Conservation (phyloP, 495 filamentous ascomycete genomes). For the Penicillium arizonense region DNA sequence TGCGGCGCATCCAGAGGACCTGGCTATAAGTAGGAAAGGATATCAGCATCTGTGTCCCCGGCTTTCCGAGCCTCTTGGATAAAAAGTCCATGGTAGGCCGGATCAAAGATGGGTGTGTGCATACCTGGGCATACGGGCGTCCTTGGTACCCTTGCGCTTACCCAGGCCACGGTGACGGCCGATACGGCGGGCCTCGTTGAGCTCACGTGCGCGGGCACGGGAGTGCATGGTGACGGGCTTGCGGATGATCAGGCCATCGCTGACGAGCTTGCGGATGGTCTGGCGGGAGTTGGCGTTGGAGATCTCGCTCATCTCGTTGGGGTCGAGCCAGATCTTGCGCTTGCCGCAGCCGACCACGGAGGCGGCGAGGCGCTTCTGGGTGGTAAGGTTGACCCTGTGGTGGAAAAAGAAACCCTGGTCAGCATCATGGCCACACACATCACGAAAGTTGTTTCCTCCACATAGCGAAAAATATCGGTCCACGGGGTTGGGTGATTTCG, state of each 20-base stretch:
- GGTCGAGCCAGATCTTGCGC: conserved; percentile 99
- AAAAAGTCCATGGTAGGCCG: not conserved
- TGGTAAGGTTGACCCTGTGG: conserved; percentile 95
- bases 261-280: conserved; percentile 99
- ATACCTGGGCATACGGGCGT: conserved; percentile 98
- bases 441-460: conserved; percentile 12
- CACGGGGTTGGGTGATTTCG: conserved; percentile 10
- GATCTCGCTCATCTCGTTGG: conserved; percentile 98
- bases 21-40: conserved; percentile 53
- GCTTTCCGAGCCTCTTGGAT: not conserved
- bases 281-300: conserved; percentile 99
- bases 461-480: conserved; percentile 12
- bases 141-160: conserved; percentile 99
- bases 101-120: conserved; percentile 23
- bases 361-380: conserved; percentile 99
- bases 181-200: conserved; percentile 84
- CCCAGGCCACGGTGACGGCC: conserved; percentile 97
- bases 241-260: conserved; percentile 99
- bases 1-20: conserved; percentile 99
- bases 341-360: conserved; percentile 97
- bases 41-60: conserved; percentile 15
- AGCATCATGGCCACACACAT: conserved; percentile 30
- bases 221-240: conserved; percentile 99
- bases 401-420: conserved; percentile 32
- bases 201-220: conserved; percentile 85